Percentiles rank a stretch among this genome's conserved stretches.
These are phyloP conservation scores for Arthrinium phaeospermum DNA, from an alignment of 2,329 filamentous ascomycete species.

Conservation along the genomic window DNA sequence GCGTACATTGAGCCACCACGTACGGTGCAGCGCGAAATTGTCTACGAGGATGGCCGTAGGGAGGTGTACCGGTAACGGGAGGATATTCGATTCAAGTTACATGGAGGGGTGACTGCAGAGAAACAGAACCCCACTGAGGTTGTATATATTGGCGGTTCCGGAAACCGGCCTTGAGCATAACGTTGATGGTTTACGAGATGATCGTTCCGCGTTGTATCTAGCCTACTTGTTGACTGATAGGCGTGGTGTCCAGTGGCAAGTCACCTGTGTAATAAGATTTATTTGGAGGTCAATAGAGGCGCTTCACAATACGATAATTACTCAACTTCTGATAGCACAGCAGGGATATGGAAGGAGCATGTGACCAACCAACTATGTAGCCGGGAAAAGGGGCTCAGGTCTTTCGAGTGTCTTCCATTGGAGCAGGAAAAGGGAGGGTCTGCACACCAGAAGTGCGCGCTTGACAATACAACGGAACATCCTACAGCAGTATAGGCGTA, in stretches of 20 bases:
- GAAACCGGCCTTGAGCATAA: not conserved
- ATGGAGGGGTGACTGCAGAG: not conserved
- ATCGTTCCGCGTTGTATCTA: not conserved
- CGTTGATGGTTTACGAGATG: not conserved
- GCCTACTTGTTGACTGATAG: not conserved
- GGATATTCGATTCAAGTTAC: not conserved
- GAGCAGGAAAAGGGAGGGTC: not conserved
- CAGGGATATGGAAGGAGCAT: not conserved
- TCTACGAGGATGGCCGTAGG: conserved; percentile 48
- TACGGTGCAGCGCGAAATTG: conserved; percentile 48
- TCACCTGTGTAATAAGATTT: not conserved
- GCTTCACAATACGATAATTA: not conserved
- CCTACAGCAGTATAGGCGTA: too few species aligned
- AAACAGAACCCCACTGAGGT: not conserved
- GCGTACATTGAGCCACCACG: conserved; percentile 52
- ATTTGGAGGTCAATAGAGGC: not conserved
- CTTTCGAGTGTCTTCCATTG: not conserved
- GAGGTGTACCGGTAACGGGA: conserved; percentile 35
- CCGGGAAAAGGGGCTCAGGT: not conserved
- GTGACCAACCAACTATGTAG: not conserved
- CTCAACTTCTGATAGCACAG: not conserved
- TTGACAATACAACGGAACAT: not conserved
- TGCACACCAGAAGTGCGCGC: not conserved
- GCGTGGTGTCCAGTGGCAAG: not conserved
- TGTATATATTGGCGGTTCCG: not conserved